Conservation (phyloP, 2,329 filamentous ascomycete species). For the Cercospora janseana region DNA sequence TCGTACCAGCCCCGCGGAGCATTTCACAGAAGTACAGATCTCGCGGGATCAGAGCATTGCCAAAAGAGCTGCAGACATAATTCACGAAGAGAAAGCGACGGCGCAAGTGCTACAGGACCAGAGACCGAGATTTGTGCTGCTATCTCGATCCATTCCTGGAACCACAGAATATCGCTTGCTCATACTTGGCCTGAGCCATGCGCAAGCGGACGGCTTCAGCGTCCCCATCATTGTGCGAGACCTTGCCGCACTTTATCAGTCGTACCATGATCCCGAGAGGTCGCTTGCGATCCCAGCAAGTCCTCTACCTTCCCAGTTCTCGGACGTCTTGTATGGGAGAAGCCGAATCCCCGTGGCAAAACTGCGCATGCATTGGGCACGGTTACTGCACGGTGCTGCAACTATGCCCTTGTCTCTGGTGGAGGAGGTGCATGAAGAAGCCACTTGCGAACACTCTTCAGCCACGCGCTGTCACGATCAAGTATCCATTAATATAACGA, state of each 20-base stretch:
- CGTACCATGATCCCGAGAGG: no score
- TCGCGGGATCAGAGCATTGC: neutral
- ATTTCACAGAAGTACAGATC: neutral
- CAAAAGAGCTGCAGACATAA: neutral
- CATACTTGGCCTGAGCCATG: neutral
- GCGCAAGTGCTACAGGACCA: neutral
- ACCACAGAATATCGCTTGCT: neutral
- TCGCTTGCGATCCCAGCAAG: no score
- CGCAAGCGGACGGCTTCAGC: neutral
- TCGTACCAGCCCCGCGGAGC: neutral
- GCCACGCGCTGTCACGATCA: neutral
- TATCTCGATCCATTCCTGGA: neutral
- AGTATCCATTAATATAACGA: no score
- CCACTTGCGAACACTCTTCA: neutral
- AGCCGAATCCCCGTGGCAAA: neutral
- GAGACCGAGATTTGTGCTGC: neutral
- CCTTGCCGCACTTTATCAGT: neutral
- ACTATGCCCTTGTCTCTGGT: neutral
- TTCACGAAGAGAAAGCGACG: neutral
- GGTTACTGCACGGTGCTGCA: neutral
- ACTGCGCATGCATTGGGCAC: neutral
- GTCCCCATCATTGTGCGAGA: neutral
- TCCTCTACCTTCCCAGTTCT: neutral
- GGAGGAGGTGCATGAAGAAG: neutral
- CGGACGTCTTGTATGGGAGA: neutral